Base-by-base conservation (phyloP, 768 basidiomycete genomes). In the Roridomyces roridus region DNA sequence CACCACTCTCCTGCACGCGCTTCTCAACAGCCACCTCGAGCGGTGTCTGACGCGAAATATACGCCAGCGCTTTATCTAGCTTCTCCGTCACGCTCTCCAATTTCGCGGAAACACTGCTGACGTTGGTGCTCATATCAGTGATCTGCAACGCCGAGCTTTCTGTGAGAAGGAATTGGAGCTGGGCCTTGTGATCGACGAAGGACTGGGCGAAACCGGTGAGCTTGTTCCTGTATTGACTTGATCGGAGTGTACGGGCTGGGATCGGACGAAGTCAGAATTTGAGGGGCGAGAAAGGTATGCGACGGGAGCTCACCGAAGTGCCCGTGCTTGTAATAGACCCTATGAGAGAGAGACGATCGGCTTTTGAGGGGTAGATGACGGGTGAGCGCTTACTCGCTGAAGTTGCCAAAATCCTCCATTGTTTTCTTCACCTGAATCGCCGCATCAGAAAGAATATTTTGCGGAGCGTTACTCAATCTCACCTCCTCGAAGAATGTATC, bases 311-410 rank as follows among this genome's bases (percentile, higher is more conserved):
- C 48, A 56, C 55, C 51, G 46, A 62, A 59, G 42, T 51, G 59
- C 3, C 58, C 62, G 41, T 66, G 60, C 6, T 46, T 40, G 55
- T 66, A 66, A 52, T 66, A 66, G 3, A 65, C 63, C 2, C 65
- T 68, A 24, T 9, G 14, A 20, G 8, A 24, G 28, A 29, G 18
- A 14, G 23, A 6, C 5, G 24, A 31, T 6, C n/a, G 29, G 35
- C 36, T 21, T 24, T 34, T 40, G 28, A 18, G 51, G 24, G 45
- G 23, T 41, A 36, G 17, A 31, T 25, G 25, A 41, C 24, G 7
- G 17, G 18, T 21, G 3, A 26, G 17, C 4, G 45, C 59, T 17
- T 45, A 68, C 67, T 66, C 63, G 26, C 67, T 62, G 34, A 68
- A 68, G 25, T 68, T 68, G 2, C 67, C 67, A 46, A 63, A 59